Conservation (phyloP, 352 stramenopile genomes). For the Sclerospora graminicola region DNA sequence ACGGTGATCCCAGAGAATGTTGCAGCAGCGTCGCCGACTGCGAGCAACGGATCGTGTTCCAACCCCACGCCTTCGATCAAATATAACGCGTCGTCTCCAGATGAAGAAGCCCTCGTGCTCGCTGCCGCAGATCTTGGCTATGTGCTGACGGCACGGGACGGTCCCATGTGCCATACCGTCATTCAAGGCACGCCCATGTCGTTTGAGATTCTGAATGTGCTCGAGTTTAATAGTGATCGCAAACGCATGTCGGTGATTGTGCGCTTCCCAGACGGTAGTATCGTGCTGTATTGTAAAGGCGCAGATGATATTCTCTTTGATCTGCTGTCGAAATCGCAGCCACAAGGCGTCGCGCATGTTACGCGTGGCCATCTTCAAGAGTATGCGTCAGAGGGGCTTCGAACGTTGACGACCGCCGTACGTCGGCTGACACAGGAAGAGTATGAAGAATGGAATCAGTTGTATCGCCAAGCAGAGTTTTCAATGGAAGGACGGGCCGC, state of each 20-base stretch:
- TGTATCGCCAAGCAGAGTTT: constrained; percentile 68
- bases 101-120: constrained; percentile 73
- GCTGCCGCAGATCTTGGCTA: constrained; percentile 70
- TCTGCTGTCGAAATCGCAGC: constrained; percentile 46
- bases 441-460: constrained; percentile 61
- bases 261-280: constrained; percentile 53
- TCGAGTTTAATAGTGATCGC: constrained; percentile 97
- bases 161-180: constrained; percentile 48
- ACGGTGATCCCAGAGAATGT: constrained; percentile 69
- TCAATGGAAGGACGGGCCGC: constrained; percentile 59
- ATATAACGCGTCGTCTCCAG: constrained; percentile 79
- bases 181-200: constrained; percentile 60
- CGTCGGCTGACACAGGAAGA: constrained; percentile 53
- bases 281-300: constrained; percentile 79
- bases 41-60: constrained; percentile 13
- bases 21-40: constrained; percentile 15
- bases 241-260: constrained; percentile 99
- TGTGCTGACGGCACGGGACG: constrained; percentile 52
- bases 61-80: constrained; percentile 27
- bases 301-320: constrained; percentile 79
- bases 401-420: constrained; percentile 68
- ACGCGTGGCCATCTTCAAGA: constrained; percentile 77
- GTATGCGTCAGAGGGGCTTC: constrained; percentile 66
- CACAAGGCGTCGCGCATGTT: constrained; percentile 69
- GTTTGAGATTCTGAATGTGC: constrained; percentile 92